Evolutionary conservation across 139 green algal genomes (phyloP), one percentile per base, ranked within the genome.

Genomic region (Spirogloea muscicola): DNA sequence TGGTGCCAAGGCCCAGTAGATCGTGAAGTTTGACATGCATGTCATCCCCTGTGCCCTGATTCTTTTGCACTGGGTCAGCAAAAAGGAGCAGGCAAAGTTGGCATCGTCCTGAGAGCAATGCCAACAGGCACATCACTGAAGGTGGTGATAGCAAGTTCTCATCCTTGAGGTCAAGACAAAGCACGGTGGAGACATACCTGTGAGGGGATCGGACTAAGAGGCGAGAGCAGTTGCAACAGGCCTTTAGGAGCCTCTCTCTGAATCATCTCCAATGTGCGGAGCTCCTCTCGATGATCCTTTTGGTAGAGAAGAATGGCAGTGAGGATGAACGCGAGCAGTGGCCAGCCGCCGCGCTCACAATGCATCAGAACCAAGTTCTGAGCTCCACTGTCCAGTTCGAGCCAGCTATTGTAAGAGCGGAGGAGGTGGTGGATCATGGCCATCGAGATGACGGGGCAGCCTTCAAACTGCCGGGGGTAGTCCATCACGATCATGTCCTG

Each of bases 261-360:
- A 31, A 79, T 78, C 9, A 27, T 31, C 38, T 41, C 6, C 16
- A 79, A 49, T 1, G 33, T 71, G 46, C 59, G 38, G 6, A 52
- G 29, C 58, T 79, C 74, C 0, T 39, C 62, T n/a, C 46, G 36
- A 7, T 38, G 34, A 10, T 78, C 65, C 10, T 81, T 72, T 21
- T 33, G 34, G 49, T 48, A 79, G 5, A 79, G 21, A 31, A 72
- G 29, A 36, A 79, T 55, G 67, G 29, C 38, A 10, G 74, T 21
- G 42, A 73, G 60, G n/a, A 82, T 79, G 18, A 82, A 82, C 21
- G 67, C 40, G 9, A 82, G 74, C 67, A 82, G 48, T 18, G 66
- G 66, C 74, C 74, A 82, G 39, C 74, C 74, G 18, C 67, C 58
- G 13, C 34, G 6, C 29, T 79, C 67, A 46, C 74, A 82, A 33